These are phyloP conservation scores for Endothia cerciana DNA, from an alignment of 2,329 filamentous ascomycete genomes.

Conservation along the genomic window DNA sequence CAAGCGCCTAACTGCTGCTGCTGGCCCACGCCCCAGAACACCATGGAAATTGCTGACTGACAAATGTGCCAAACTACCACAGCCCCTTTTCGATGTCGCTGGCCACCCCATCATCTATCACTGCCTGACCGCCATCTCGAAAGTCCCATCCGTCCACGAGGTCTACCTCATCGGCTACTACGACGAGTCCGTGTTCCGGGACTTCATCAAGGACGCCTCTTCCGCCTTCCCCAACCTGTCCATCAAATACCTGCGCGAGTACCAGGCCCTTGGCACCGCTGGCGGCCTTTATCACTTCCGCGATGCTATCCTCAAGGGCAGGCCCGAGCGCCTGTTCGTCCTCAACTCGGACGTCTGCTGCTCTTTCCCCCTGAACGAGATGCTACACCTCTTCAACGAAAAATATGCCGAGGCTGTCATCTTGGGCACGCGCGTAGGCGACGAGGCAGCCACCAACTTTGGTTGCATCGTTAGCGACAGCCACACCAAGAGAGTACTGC, in stretches of 20 bases:
- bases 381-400: conserved; percentile 92
- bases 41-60: conserved; percentile 4
- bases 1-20: neutral
- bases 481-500: conserved; percentile 91
- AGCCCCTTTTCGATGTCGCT: conserved; percentile 98
- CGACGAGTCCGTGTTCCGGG: conserved; percentile 93
- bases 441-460: conserved; percentile 93
- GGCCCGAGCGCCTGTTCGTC: conserved; percentile 93
- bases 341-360: conserved; percentile 99
- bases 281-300: conserved; percentile 99
- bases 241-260: conserved; percentile 96
- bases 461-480: conserved; percentile 96
- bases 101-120: conserved; percentile 99
- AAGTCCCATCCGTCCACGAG: conserved; percentile 88
- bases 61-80: conserved; percentile 22
- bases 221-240: conserved; percentile 84
- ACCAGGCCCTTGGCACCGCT: conserved; percentile 92
- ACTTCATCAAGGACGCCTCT: conserved; percentile 93
- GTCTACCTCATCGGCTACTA: conserved; percentile 99
- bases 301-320: conserved; percentile 95
- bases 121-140: conserved; percentile 88
- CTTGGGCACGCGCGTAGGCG: conserved; percentile 85
- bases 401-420: conserved; percentile 97
- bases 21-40: conserved; percentile 5
- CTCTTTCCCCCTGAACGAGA: conserved; percentile 93